Percentiles rank a stretch among this genome's conserved stretches.
Conservation (phyloP, 2,329 filamentous ascomycete genomes). For the Neofusicoccum cordaticola region DNA sequence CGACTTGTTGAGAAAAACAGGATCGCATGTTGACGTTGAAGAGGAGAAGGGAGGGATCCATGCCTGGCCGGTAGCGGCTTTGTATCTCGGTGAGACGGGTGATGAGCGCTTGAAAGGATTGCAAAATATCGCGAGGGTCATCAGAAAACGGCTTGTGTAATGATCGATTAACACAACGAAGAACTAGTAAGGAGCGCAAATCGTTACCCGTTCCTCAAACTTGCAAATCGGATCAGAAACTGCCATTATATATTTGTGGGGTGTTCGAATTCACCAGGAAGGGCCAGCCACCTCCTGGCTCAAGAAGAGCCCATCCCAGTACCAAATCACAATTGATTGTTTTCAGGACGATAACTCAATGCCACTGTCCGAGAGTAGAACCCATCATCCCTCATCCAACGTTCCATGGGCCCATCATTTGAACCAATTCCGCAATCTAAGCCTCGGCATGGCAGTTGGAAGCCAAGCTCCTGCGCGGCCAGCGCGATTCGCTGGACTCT, state of each 20-base stretch:
- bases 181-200: too few species aligned
- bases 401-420: not conserved
- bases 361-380: not conserved
- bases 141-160: not conserved
- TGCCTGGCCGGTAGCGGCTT: constrained; percentile 73
- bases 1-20: constrained; percentile 52
- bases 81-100: constrained; percentile 53
- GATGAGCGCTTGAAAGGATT: constrained; percentile 49
- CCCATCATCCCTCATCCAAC: not conserved
- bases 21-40: constrained; percentile 54
- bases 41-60: constrained; percentile 69
- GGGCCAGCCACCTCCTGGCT: too few species aligned
- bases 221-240: too few species aligned
- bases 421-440: not conserved
- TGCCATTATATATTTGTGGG: too few species aligned
- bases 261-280: too few species aligned
- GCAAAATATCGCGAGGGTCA: constrained; percentile 33
- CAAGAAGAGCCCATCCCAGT: too few species aligned
- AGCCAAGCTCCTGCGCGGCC: not conserved
- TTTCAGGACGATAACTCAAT: not conserved
- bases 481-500: not conserved
- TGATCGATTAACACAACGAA: not conserved
- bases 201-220: too few species aligned
- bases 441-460: not conserved
- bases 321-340: not conserved